Percentiles rank a stretch among this genome's conserved stretches.
These are phyloP conservation scores for Penicillium desertorum DNA, from an alignment of 495 filamentous ascomycete genomes.

Conservation along the genomic window DNA sequence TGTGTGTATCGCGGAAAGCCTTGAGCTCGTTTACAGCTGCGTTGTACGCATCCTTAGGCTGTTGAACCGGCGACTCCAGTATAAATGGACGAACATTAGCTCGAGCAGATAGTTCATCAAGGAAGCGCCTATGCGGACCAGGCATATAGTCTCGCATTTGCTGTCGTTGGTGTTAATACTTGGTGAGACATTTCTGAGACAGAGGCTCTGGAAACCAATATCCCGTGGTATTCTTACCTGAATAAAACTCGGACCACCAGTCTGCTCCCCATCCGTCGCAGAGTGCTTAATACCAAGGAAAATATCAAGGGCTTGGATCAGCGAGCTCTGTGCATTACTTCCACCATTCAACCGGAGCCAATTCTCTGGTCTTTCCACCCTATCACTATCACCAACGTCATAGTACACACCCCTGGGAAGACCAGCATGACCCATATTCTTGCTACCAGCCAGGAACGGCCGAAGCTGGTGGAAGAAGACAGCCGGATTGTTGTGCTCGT, in stretches of 20 bases:
- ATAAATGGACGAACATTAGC: conserved; percentile 85
- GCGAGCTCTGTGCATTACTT: conserved; percentile 89
- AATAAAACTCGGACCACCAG: conserved; percentile 34
- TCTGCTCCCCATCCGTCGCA: conserved; percentile 71
- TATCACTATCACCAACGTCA: conserved; percentile 69
- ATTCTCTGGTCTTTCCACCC: conserved; percentile 27
- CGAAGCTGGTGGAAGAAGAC: conserved; percentile 90
- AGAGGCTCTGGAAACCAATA: background rate
- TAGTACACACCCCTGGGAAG: conserved; percentile 85
- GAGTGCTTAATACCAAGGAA: conserved; percentile 84
- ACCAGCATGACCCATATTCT: conserved; percentile 94
- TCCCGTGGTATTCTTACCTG: conserved; percentile 28
- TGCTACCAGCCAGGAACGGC: conserved; percentile 88
- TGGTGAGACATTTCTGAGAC: background rate
- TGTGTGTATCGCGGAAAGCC: conserved; percentile 83
- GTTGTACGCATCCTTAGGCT: conserved; percentile 79
- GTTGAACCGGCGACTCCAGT: conserved; percentile 55
- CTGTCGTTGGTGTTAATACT: conserved; percentile 27
- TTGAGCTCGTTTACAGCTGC: conserved; percentile 80
- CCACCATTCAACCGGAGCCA: conserved; percentile 84
- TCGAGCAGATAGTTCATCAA: conserved; percentile 68
- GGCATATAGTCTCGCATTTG: conserved; percentile 99
- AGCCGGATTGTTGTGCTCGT: conserved; percentile 81
- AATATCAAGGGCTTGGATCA: conserved; percentile 92
- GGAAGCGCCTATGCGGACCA: conserved; percentile 82